Evolutionary conservation across 352 stramenopile species (phyloP), one percentile per base, ranked within the genome.

Genomic region (Phytophthora ramorum): DNA sequence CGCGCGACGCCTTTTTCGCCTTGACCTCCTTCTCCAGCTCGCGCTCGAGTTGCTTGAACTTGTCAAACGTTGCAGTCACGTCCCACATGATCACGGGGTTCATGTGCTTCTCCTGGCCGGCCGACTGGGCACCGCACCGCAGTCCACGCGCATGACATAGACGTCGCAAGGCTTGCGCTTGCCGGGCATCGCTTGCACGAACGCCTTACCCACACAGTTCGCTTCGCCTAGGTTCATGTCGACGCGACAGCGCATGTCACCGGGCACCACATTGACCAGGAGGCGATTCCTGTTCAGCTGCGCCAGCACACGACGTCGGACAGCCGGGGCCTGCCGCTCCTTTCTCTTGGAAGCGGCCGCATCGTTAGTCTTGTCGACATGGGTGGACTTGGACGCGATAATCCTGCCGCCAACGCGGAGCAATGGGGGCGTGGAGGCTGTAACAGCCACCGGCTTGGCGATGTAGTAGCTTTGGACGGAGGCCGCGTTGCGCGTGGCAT

Each of bases 81-180:
- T 95, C 87, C 87, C 87, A 95, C 87, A 95, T 93, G 32, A 94
- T 75, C 6, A 88, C 79, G 6, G 83, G 85, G 52, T 94, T 94
- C 81, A 94, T n/a, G n/a, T n/a, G n/a, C n/a, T n/a, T n/a, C n/a
- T n/a, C n/a, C n/a, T n/a, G n/a, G n/a, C n/a, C n/a, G 89, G 55
- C 47, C 20, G 56, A 78, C 14, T 71, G 65, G 5, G n/a, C n/a
- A n/a, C n/a, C n/a, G 60, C 45, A 6, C 73, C 66, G 52, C 85
- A 92, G 69, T 95, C 87, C 24, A 95, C 79, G 20, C 87, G 84
- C 16, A 95, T 73, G 26, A 95, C 73, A 63, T 93, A 95, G 37
- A 87, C 75, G 51, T 95, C 87, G 17, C 81, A 58, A 0, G 67
- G 55, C 53, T 91, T 87, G 41, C 76, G 75, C 5, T 58, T 65